These are phyloP conservation scores for Stereocaulon alpinum DNA, from an alignment of 495 filamentous ascomycete genomes.

Conservation along the genomic window DNA sequence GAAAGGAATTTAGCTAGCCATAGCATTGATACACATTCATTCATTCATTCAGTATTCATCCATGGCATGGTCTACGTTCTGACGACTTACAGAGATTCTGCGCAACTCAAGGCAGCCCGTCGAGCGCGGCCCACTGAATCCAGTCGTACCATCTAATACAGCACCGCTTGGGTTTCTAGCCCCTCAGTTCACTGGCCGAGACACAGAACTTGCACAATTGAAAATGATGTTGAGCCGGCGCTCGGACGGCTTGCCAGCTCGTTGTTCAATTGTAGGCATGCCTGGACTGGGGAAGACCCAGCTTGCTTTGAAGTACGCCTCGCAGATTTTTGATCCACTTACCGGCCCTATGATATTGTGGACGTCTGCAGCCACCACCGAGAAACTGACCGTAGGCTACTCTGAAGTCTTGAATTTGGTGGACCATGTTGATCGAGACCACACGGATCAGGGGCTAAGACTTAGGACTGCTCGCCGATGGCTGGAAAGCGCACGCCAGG, in stretches of 20 bases:
- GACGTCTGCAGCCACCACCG: conserved; percentile 31
- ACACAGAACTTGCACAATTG: neutral
- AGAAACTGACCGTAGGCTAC: conserved; percentile 34
- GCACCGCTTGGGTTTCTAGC: neutral
- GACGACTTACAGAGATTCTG: neutral
- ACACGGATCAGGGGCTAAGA: neutral
- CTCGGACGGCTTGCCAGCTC: neutral
- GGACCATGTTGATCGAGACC: conserved; percentile 1
- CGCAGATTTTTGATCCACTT: conserved; percentile 24
- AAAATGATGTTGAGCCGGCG: neutral
- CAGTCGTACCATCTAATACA: neutral
- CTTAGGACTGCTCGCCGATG: neutral
- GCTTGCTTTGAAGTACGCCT: conserved; percentile 39
- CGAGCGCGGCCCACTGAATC: neutral
- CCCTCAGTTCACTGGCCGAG: neutral
- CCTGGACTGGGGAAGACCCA: conserved; percentile 36
- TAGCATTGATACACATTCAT: too few species aligned
- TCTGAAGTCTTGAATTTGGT: conserved; percentile 6
- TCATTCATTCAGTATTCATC: too few species aligned
- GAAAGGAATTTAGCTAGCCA: too few species aligned
- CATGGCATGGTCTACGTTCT: neutral
- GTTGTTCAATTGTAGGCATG: neutral
- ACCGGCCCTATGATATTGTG: conserved; percentile 36
- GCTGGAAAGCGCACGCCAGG: conserved; percentile 8
- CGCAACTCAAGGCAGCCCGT: neutral